phyloP scores from a whole-genome alignment of 495 filamentous ascomycete genomes.

The Penicillium pancosmium region DNA sequence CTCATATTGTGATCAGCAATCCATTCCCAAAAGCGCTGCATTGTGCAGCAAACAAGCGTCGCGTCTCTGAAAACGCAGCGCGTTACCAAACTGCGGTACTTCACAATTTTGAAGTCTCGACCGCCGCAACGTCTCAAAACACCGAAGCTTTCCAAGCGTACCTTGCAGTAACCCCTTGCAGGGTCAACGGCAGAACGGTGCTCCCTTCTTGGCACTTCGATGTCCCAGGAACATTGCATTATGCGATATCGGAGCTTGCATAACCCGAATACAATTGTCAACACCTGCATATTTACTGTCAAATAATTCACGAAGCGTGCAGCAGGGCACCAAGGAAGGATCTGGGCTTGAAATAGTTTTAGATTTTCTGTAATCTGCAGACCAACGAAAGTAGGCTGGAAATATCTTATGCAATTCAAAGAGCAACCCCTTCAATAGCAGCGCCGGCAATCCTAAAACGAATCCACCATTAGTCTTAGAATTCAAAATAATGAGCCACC shows the following conservation, averaged over 20 bases:
- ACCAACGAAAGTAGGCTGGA: constrained; percentile 6
- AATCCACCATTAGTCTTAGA: constrained; percentile 11
- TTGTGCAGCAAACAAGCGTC: not conserved
- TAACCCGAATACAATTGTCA: no score
- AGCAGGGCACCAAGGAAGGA: not conserved
- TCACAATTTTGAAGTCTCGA: not conserved
- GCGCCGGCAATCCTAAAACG: constrained; percentile 43
- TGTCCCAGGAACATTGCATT: not conserved
- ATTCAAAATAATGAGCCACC: constrained; percentile 8
- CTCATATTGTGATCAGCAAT: not conserved
- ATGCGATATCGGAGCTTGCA: no score
- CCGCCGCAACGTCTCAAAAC: not conserved
- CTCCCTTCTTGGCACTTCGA: not conserved
- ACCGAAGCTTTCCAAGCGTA: not conserved
- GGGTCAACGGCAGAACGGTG: not conserved
- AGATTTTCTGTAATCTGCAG: not conserved
- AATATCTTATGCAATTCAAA: constrained; percentile 22
- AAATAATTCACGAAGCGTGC: not conserved
- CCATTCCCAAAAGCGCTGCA: not conserved
- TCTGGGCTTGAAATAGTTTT: not conserved
- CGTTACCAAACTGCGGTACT: not conserved
- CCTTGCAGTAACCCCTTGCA: not conserved
- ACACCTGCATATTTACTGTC: not conserved
- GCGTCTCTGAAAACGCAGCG: not conserved
- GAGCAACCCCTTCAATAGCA: constrained; percentile 41